Base-by-base conservation (phyloP, 805 yeast genomes). In the Suhomyces faveliae region DNA sequence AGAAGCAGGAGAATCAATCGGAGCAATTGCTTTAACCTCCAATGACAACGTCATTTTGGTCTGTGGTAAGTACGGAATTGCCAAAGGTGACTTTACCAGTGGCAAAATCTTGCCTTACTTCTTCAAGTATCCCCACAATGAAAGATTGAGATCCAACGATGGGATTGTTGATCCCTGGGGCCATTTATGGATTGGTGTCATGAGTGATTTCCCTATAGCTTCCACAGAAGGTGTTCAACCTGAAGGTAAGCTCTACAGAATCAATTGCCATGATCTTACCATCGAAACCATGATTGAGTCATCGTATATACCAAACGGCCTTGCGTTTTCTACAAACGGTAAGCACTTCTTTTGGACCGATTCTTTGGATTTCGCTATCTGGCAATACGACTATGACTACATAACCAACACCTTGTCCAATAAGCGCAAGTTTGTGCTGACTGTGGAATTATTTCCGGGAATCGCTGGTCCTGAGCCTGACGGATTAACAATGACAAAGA, bases 91-190 rank as follows among this genome's bases (percentile, higher is more conserved):
- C 56, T 74, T 86, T 54, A 46, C 35, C 8, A 51, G 67, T n/a
- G 63, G 61, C 2, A 55, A 64, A 15, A 53, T 64, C 49, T 61
- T 67, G 22, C 25, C 37, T 9, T 84, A 66, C 49, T 68, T 81
- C 22, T 57, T 77, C 43, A 67, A 68, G 39, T 69, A 71, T 48
- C 68, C 73, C 10, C 59, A 63, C 42, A 49, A 53, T 12, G 25
- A 40, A 5, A 53, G 67, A 33, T 56, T 69, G 44, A 57, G 77
- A 19, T 85, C 94, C 37, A 90, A 90, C 59, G 97, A 90, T 61
- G 96, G 97, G 0, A 78, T 80, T 40, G 78, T 89, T 35, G 90
- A 88, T 50, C 85, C 87, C 3, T 70, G 79, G 58, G 96, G 96
- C 0, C 76, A 84, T 51, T 77, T 89, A 43, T 85, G 87, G 79